Evolutionary conservation across 2,329 filamentous ascomycete genomes (phyloP).

Genomic region (Monosporascus cannonballus): DNA sequence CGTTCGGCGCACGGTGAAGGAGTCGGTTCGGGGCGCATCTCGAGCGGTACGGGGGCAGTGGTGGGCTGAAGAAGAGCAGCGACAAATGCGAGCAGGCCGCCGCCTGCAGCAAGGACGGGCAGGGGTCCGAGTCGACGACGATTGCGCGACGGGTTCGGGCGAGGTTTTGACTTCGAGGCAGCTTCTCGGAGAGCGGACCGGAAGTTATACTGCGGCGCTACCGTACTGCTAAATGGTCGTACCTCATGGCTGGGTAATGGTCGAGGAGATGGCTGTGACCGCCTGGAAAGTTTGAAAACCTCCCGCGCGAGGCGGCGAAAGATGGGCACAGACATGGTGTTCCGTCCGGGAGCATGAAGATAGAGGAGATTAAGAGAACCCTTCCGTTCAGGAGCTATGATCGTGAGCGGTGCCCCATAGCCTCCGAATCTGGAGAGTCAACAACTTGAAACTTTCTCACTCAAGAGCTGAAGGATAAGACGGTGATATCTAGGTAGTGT

Average conservation of each 20-base stretch:
- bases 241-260: constrained; percentile 7
- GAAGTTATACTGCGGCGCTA: constrained; percentile 9
- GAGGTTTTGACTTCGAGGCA: constrained; percentile 1
- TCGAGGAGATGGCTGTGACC: constrained; percentile 8
- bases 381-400: not conserved
- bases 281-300: constrained; percentile 9
- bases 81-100: constrained; percentile 19
- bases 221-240: constrained; percentile 2
- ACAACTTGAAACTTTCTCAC: too few relatives aligned
- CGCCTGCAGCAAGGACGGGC: constrained; percentile 20
- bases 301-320: constrained; percentile 9
- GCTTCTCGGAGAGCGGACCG: constrained; percentile 10
- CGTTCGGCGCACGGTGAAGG: constrained; percentile 3
- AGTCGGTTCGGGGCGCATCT: constrained; percentile 5
- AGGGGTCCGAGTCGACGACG: constrained; percentile 14
- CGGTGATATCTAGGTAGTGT: too few relatives aligned
- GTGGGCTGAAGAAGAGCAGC: constrained; percentile 20
- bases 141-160: constrained; percentile 1
- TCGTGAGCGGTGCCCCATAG: not conserved
- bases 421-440: not conserved
- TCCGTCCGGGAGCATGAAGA: not conserved
- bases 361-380: too few relatives aligned
- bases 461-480: too few relatives aligned
- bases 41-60: constrained; percentile 9
- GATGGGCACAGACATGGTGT: constrained; percentile 13